Evolutionary conservation across 2,329 filamentous ascomycete genomes (phyloP).

Genomic region (Eutypella sp.): DNA sequence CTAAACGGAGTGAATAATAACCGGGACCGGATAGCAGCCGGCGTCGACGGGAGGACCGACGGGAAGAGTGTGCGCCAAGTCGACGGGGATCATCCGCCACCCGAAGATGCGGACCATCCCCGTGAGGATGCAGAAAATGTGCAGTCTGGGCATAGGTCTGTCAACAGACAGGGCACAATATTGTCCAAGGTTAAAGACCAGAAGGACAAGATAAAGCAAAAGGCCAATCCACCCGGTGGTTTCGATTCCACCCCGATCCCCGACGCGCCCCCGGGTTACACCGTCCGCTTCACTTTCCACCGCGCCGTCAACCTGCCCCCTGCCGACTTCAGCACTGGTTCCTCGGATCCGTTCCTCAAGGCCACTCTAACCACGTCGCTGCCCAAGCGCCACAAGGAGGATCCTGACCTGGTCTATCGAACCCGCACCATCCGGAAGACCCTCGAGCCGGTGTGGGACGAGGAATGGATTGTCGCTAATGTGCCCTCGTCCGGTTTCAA

Average conservation of each 20-base stretch:
- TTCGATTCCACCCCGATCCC: constrained; percentile 77
- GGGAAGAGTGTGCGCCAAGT: constrained; percentile 31
- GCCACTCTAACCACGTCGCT: constrained; percentile 69
- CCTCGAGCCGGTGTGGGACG: constrained; percentile 75
- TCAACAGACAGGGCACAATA: constrained; percentile 16
- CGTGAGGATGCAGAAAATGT: constrained; percentile 7
- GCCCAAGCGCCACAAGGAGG: constrained; percentile 78
- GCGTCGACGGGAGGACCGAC: constrained; percentile 8
- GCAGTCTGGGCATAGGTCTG: constrained; percentile 4
- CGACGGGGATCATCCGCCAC: constrained; percentile 10
- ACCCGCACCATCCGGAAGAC: constrained; percentile 70
- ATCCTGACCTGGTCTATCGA: constrained; percentile 68
- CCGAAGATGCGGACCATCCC: constrained; percentile 7
- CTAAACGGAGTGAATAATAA: constrained; percentile 7
- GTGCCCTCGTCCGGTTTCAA: constrained; percentile 75
- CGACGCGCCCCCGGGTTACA: constrained; percentile 70
- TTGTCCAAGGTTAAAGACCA: constrained; percentile 31
- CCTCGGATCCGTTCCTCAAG: constrained; percentile 77
- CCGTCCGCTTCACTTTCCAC: constrained; percentile 79
- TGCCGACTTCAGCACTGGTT: constrained; percentile 70
- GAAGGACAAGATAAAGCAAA: constrained; percentile 34
- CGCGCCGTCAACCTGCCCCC: constrained; percentile 75
- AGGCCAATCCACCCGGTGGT: constrained; percentile 62
- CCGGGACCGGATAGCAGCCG: constrained; percentile 2
- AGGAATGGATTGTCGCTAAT: constrained; percentile 84